phyloP scores from a whole-genome alignment of 2,329 filamentous ascomycete genomes.

The Pseudogymnoascus sp. region DNA sequence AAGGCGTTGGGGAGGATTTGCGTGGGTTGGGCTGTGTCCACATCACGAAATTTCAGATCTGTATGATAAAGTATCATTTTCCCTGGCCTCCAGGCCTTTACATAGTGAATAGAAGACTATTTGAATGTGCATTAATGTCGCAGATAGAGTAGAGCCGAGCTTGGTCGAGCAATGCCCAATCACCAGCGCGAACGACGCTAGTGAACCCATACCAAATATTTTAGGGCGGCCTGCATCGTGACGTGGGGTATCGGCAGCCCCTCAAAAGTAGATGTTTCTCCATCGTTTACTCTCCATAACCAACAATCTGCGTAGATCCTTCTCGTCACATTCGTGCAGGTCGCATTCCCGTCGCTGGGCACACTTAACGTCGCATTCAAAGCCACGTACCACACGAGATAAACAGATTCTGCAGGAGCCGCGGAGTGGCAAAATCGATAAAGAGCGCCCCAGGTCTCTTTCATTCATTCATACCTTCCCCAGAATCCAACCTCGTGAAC shows the following conservation, averaged over 20 bases:
- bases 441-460: neutral
- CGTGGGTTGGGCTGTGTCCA: neutral
- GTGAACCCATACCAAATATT: constrained; percentile 6
- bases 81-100: neutral
- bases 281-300: neutral
- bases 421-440: neutral
- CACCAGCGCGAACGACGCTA: neutral
- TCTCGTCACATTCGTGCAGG: neutral
- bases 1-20: neutral
- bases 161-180: neutral
- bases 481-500: neutral
- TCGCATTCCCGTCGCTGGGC: neutral
- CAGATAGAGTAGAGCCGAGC: neutral
- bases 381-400: constrained; percentile 2
- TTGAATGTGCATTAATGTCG: neutral
- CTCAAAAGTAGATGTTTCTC: neutral
- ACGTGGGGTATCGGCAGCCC: constrained; percentile 2
- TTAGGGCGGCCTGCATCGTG: neutral
- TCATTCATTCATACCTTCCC: neutral
- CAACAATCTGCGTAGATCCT: neutral
- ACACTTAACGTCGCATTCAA: neutral
- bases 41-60: constrained; percentile 3
- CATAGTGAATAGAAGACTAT: constrained; percentile 5
- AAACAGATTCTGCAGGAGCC: neutral
- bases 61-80: constrained; percentile 5